Evolutionary conservation across 2,329 filamentous ascomycete genomes (phyloP), one percentile per base, ranked within the genome.

Genomic region (Gyromitra esculenta): DNA sequence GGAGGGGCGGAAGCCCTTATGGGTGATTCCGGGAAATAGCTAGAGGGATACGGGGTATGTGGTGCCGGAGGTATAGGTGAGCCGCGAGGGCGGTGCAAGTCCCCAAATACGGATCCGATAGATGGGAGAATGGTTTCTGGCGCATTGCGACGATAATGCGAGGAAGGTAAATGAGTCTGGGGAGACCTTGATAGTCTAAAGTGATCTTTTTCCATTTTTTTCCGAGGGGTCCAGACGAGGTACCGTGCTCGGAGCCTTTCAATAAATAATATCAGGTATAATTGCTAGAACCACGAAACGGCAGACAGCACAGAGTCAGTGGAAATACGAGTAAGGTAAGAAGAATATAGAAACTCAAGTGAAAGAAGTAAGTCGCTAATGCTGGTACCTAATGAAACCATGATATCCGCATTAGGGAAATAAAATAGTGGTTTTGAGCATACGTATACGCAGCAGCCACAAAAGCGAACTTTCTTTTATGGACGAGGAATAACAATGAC

Each of bases 111-210:
- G 11, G 70, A 73, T 41, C n/a, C 65, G 70, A 77, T 77, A 4
- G 75, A 77, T 18, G 75, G 75, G 21, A 77, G 71, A 1, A 75
- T 69, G 18, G 64, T 73, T 59, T 62, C 59, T 37, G 57, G 9
- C 15, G 37, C 13, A 56, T 67, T 13, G 31, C 48, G 68, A 21
- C 50, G 63, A 39, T 63, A 69, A 35, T 54, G 35, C 21, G 54
- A 21, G n/a, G 54, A 35, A 15, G 37, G 43, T 13, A n/a, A 3
- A 11, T 69, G 39, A 35, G 57, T 18, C 43, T 13, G 54, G 8
- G 66, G 11, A 15, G 70, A 48, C 43, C 50, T 54, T 35, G 63
- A 59, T 15, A 43, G 52, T 18, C 48, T 43, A 60, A 75, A 60
- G 21, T 41, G 62, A 21, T 76, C 74, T 57, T 45, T 18, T 31